phyloP scores from a whole-genome alignment of 495 filamentous ascomycete genomes.

The Beverwykella pulmonaria region DNA sequence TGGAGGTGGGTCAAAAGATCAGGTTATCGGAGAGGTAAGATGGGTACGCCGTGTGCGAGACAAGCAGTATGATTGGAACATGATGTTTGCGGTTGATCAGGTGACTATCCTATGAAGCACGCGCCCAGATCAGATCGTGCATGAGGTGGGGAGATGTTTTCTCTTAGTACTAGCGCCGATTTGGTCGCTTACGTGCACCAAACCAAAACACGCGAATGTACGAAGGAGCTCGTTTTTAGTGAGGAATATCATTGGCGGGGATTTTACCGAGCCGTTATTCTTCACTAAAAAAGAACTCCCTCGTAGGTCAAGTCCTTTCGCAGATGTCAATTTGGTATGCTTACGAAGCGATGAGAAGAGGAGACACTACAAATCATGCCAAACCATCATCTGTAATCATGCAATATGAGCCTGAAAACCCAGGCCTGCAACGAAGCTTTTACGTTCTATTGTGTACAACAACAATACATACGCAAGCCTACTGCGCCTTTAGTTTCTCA shows the following conservation, averaged over 20 bases:
- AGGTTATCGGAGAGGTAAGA: not conserved
- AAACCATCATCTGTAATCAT: not conserved
- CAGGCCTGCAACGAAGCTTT: slow-evolving; percentile 19
- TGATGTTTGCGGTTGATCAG: not conserved
- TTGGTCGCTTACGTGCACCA: no score
- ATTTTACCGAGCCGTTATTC: no score
- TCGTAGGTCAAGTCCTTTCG: no score
- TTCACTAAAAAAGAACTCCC: no score
- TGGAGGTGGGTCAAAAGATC: no score
- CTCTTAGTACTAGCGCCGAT: no score
- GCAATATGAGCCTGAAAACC: not conserved
- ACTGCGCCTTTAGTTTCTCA: slow-evolving; percentile 74
- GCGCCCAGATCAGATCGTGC: not conserved
- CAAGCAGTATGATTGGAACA: not conserved
- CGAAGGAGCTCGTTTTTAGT: no score
- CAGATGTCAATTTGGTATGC: no score
- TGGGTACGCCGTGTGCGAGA: not conserved
- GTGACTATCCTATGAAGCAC: not conserved
- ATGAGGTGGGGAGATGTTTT: not conserved
- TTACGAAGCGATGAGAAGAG: no score
- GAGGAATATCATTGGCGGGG: no score
- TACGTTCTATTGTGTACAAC: slow-evolving; percentile 33
- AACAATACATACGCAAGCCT: not conserved
- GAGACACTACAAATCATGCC: no score
- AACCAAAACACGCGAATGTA: no score